Evolutionary conservation across 495 filamentous ascomycete species (phyloP).

Genomic region (Amphirosellinia nigrospora): DNA sequence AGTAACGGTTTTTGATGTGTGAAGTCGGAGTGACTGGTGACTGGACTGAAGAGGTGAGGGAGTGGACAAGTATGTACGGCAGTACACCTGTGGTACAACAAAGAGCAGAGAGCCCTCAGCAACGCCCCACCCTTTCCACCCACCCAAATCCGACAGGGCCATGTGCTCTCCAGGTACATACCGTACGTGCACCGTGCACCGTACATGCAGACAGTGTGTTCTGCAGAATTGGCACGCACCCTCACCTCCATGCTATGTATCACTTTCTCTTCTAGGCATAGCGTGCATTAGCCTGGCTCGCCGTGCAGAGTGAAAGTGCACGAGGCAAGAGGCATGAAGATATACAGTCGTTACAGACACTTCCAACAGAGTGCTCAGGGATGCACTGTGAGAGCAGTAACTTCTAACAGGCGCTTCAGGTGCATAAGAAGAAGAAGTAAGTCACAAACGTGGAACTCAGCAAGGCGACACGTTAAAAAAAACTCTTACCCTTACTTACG

Average conservation of each 20-base stretch:
- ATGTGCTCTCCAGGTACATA: constrained; percentile 26
- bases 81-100: constrained; percentile 10
- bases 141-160: constrained; percentile 24
- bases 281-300: constrained; percentile 13
- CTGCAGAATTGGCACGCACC: neutral
- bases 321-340: too few species aligned
- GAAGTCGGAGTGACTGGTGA: neutral
- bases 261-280: constrained; percentile 25
- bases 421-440: neutral
- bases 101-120: neutral
- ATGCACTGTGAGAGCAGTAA: neutral
- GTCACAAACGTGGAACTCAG: neutral
- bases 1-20: constrained; percentile 1
- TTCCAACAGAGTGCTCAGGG: constrained; percentile 2
- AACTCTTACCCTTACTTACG: neutral
- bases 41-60: neutral
- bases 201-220: constrained; percentile 15
- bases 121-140: constrained; percentile 16
- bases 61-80: constrained; percentile 4
- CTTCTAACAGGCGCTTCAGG: neutral
- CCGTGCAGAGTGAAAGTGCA: neutral
- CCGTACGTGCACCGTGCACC: constrained; percentile 11
- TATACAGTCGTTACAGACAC: too few species aligned
- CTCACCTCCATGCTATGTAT: constrained; percentile 9
- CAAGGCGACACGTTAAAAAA: neutral